Evolutionary conservation across 2,329 filamentous ascomycete species (phyloP), one percentile per base, ranked within the genome.

Genomic region (Hypoxylon sp.): DNA sequence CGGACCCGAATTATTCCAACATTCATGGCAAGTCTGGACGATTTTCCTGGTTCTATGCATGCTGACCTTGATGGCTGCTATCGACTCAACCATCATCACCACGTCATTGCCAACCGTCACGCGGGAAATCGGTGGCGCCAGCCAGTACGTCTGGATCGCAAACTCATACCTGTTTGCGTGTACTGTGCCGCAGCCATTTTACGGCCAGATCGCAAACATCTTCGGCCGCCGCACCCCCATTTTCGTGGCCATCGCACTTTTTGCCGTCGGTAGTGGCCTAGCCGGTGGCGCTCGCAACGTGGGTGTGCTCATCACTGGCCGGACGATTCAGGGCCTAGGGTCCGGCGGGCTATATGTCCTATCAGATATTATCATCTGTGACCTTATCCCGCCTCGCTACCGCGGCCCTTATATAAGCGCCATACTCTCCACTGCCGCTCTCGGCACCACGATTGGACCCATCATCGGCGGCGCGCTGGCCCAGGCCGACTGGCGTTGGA

Each of bases 291-390:
- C 82, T 0, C 72, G 69, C 0, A 78, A 65, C 8, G 75, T 72
- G 0, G 67, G 64, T 0, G 76, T 80, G 58, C 70, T 87, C 8
- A 82, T 87, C 10, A 75, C 74, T 10, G 74, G 75, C 74, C 10
- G 74, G 70, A 10, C 66, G 69, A 6, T 26, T 11, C 0, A 86
- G 58, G 84, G 84, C 0, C 82, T 68, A 6, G 69, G 69, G 0
- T 13, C 50, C 10, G 64, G 65, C 6, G 65, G 60, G 19, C 46
- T 68, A 56, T 72, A 75, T 48, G 69, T 81, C 20, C 72, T 85
- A 0, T 71, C 77, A 2, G 79, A 84, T 28, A 76, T 84, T 39
- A 78, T 86, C n/a, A 73, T 83, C 17, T 80, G 75, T 41, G 84
- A 85, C 55, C 69, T 85, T 2, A 76, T 85, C 0, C 80, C 82